Evolutionary conservation across 2,329 filamentous ascomycete genomes (phyloP).

Genomic region (Pseudophaeomoniella oleicola): DNA sequence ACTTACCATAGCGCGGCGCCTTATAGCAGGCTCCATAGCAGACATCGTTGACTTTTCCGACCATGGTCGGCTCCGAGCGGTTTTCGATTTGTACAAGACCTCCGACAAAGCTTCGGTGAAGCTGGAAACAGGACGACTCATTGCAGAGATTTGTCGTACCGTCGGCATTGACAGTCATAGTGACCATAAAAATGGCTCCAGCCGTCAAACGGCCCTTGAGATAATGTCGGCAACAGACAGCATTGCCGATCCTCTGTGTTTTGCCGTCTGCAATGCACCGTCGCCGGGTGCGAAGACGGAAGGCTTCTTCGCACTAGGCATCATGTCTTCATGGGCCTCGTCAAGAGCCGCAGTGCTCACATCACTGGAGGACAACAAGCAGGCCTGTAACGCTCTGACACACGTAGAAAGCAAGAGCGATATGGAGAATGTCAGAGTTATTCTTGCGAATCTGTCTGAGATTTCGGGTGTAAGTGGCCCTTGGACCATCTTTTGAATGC

Average conservation of each 20-base stretch:
- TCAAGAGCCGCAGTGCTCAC: too few species aligned
- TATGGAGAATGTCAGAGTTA: too few species aligned
- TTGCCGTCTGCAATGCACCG: background rate
- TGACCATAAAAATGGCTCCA: background rate
- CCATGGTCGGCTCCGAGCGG: background rate
- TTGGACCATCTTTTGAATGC: too few species aligned
- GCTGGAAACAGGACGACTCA: background rate
- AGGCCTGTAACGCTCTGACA: too few species aligned
- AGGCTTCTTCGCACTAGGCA: background rate
- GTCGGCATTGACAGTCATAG: background rate
- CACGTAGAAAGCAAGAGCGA: too few species aligned
- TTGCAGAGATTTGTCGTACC: slow-evolving; percentile 1
- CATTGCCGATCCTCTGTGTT: background rate
- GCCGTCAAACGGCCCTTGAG: background rate
- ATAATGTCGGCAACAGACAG: background rate
- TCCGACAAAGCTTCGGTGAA: background rate
- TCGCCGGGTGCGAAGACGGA: background rate
- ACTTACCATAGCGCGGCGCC: background rate
- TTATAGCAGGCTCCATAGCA: background rate
- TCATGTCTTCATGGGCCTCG: background rate
- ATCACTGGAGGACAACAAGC: too few species aligned
- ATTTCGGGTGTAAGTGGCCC: too few species aligned
- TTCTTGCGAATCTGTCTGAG: too few species aligned
- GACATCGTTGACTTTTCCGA: background rate
- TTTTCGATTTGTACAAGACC: background rate